phyloP scores from a whole-genome alignment of 306 rosid genomes.

The Cucumis sativus region Cucumber_9930_V3 NC_026660.2:29328001-29328500 shows the following conservation, averaged over 20 bases:
- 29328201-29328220: slow-evolving; percentile 37
- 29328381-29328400: slow-evolving; percentile 37
- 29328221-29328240: slow-evolving; percentile 39
- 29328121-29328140: slow-evolving; percentile 25
- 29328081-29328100: neutral
- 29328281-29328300: slow-evolving; percentile 49
- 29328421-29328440: slow-evolving; percentile 40
- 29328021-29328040: neutral
- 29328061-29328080: neutral
- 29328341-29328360: slow-evolving; percentile 31
- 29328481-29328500: slow-evolving; percentile 40
- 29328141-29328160: slow-evolving; percentile 64
- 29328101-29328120: slow-evolving; percentile 1
- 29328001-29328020: neutral
- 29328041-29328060: neutral
- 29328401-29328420: slow-evolving; percentile 33
- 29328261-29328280: slow-evolving; percentile 37
- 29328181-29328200: slow-evolving; percentile 50
- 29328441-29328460: slow-evolving; percentile 39
- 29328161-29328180: slow-evolving; percentile 47
- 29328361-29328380: slow-evolving; percentile 38
- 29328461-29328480: slow-evolving; percentile 29
- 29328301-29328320: slow-evolving; percentile 41
- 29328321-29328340: slow-evolving; percentile 49
- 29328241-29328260: slow-evolving; percentile 27